Evolutionary conservation across 306 rosid genomes (phyloP), one percentile per base, ranked within the genome.

Genomic region (Ziziphus jujuba): DNA sequence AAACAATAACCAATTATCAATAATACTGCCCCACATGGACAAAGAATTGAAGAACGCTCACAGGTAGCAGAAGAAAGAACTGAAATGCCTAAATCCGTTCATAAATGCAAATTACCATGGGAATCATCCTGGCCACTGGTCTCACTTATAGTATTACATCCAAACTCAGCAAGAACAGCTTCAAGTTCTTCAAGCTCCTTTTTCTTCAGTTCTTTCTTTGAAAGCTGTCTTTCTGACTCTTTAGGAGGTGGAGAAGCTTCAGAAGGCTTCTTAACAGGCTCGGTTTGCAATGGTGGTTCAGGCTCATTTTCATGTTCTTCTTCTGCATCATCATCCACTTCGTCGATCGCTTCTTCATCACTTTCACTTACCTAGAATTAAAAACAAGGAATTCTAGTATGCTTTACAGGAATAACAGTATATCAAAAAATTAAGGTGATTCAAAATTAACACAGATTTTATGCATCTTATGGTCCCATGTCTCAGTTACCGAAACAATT

Each of bases 171-270:
- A 56, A 90, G 75, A 79, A 93, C 92, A 49, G 97, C 97, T 59
- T 93, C 99, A 62, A 93, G 97, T 77, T 93, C 99, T 6, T 82
- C 99, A 78, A 93, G 97, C 59, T 88, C 99, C 81, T 88, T 93
- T 72, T 93, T 93, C 84, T 93, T 93, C 79, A 77, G 86, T 70
- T 93, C 99, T 66, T 90, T 93, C 58, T 93, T 93, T 9, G 96
- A 84, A 56, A 93, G 97, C 58, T 93, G 97, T 45, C 88, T 77
- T 71, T 90, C 97, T 21, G 87, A 65, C 80, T 93, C 97, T 85
- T 88, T 90, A 31, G 91, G 86, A 57, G 72, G 83, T 5, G 12
- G 77, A 63, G 88, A 47, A 70, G 81, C 84, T 65, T 83, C 90
- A 71, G 72, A 65, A 50, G 74, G 64, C 67, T 83, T 86, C 85